phyloP scores from a whole-genome alignment of 129 eudicot species.

The Cynara cardunculus region DNA sequence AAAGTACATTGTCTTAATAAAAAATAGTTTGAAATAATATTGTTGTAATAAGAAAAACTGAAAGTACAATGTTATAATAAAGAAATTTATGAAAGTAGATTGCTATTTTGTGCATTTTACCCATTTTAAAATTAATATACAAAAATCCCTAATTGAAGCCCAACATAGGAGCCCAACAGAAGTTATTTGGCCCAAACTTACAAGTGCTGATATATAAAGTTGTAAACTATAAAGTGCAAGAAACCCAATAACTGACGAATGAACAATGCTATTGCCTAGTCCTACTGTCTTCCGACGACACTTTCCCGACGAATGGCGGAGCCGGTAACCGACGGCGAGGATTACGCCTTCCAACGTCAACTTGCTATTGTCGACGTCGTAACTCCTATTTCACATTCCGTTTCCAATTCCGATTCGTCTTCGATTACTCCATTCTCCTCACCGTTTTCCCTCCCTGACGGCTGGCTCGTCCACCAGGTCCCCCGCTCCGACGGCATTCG shows the following conservation, averaged over 20 bases:
- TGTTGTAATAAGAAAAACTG: too few relatives aligned
- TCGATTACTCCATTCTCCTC: constrained; percentile 18
- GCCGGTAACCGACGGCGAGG: constrained; percentile 12
- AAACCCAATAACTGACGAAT: background rate
- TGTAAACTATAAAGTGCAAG: background rate
- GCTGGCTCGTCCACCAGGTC: constrained; percentile 45
- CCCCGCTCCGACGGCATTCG: constrained; percentile 42
- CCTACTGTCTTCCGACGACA: constrained; percentile 2
- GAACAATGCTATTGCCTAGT: background rate
- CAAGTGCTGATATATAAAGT: background rate
- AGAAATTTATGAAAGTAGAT: too few relatives aligned
- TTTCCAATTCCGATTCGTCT: constrained; percentile 3
- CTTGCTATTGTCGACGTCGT: constrained; percentile 21
- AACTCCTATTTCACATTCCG: constrained; percentile 12
- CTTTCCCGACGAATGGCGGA: constrained; percentile 14
- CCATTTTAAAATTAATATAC: background rate
- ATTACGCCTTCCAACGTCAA: constrained; percentile 26
- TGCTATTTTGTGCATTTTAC: too few relatives aligned
- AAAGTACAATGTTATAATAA: too few relatives aligned
- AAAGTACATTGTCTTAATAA: too few relatives aligned
- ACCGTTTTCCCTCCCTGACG: constrained; percentile 43
- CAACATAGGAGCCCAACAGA: background rate
- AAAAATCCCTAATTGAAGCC: background rate
- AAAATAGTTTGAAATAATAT: too few relatives aligned
- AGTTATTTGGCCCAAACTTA: background rate